These are phyloP conservation scores for Arabidopsis lyrata DNA, from an alignment of 441 rosid species.

Conservation along the genomic window DNA sequence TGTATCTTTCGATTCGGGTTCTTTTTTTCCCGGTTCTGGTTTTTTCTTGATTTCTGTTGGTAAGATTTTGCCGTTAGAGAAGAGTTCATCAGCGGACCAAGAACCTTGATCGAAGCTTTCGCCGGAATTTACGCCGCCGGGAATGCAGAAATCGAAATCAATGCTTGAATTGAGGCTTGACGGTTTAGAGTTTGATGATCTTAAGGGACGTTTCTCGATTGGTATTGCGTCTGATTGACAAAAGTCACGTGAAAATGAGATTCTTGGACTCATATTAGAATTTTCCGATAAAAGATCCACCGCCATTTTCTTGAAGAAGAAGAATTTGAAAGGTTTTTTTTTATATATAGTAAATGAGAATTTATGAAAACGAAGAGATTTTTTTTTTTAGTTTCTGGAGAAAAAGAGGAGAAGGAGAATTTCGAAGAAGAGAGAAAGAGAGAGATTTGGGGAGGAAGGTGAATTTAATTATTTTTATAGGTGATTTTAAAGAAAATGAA, in stretches of 20 bases:
- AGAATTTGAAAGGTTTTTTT: not conserved
- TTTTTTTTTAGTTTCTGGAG: conserved; percentile 5
- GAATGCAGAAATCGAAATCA: conserved; percentile 77
- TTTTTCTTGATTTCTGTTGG: conserved; percentile 78
- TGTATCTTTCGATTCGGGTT: not conserved
- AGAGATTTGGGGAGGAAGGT: conserved; percentile 17
- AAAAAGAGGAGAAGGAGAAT: not conserved
- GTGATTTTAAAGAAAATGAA: conserved; percentile 3
- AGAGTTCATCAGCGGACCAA: conserved; percentile 87
- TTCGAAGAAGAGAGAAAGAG: conserved; percentile 33
- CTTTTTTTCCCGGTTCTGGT: conserved; percentile 33
- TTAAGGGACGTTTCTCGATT: conserved; percentile 56
- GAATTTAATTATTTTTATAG: conserved; percentile 34
- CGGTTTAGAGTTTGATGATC: conserved; percentile 56
- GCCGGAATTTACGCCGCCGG: conserved; percentile 52
- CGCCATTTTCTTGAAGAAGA: conserved; percentile 51
- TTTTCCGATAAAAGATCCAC: conserved; percentile 74
- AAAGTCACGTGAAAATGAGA: conserved; percentile 89
- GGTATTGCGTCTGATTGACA: conserved; percentile 59
- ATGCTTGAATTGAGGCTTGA: conserved; percentile 53
- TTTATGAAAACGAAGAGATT: conserved; percentile 10
- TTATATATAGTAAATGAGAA: not conserved
- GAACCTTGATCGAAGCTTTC: conserved; percentile 70
- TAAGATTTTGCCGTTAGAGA: conserved; percentile 80
- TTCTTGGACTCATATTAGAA: conserved; percentile 72